phyloP scores from a whole-genome alignment of 768 basidiomycete species.

The Cantharellus anzutake region DNA sequence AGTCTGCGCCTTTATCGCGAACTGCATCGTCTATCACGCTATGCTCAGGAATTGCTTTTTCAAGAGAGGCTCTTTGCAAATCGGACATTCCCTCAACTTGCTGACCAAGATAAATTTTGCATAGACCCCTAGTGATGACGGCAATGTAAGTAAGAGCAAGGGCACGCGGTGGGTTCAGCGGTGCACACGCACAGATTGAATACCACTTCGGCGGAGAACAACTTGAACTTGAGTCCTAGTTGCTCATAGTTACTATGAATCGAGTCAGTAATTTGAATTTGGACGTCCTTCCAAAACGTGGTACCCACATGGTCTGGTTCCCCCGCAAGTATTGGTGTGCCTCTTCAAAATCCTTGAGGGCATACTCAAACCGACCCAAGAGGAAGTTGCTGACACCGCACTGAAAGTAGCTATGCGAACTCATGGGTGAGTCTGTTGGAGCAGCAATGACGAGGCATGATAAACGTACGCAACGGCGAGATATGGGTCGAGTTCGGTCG shows the following conservation, averaged over 20 bases:
- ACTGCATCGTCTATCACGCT: too few relatives aligned
- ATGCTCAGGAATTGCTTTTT: too few relatives aligned
- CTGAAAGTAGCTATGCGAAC: too few relatives aligned
- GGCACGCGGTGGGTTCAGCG: too few relatives aligned
- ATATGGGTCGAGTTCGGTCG: conserved; percentile 62
- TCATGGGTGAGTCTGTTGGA: too few relatives aligned
- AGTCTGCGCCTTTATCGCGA: too few relatives aligned
- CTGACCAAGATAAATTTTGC: too few relatives aligned
- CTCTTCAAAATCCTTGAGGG: conserved; percentile 67
- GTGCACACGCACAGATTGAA: conserved; percentile 59
- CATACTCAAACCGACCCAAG: conserved; percentile 54
- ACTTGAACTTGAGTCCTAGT: conserved; percentile 76
- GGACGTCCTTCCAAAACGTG: background rate
- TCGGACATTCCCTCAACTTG: too few relatives aligned
- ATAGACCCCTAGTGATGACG: conserved; percentile 33
- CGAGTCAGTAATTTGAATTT: background rate
- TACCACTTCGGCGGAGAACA: conserved; percentile 73
- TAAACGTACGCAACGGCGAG: conserved; percentile 66
- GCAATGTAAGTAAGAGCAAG: too few relatives aligned
- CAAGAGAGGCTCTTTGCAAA: too few relatives aligned
- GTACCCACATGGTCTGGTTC: conserved; percentile 60
- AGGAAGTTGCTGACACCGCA: too few relatives aligned
- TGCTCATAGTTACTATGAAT: conserved; percentile 65
- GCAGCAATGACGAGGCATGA: background rate
- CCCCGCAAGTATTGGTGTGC: conserved; percentile 64